Evolutionary conservation across 306 rosid species (phyloP).

Genomic region (Inga laurina): DNA sequence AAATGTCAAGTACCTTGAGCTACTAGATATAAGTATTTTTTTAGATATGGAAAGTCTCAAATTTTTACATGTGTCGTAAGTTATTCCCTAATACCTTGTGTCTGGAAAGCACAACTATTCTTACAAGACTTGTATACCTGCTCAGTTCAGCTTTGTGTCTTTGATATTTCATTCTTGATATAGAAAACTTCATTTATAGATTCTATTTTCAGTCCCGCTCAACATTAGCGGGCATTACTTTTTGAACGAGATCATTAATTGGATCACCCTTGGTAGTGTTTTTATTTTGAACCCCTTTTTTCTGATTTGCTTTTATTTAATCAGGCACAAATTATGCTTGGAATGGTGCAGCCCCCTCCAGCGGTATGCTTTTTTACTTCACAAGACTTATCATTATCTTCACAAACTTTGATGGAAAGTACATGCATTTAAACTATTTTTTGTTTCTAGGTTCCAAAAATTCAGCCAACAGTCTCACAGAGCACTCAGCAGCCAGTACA

Average conservation of each 20-base stretch:
- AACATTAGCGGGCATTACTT: not conserved
- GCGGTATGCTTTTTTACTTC: constrained; percentile 46
- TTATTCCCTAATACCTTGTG: not conserved
- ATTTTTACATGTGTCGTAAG: not conserved
- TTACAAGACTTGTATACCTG: not conserved
- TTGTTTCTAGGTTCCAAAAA: constrained; percentile 65
- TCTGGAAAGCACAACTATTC: not conserved
- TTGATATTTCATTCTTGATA: not conserved
- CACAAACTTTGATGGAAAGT: constrained; percentile 16
- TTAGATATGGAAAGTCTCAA: not conserved
- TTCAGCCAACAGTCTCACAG: constrained; percentile 64
- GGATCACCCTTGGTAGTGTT: not conserved
- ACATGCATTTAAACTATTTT: constrained; percentile 23
- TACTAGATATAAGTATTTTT: not conserved
- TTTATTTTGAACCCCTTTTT: constrained; percentile 23
- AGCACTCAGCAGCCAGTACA: constrained; percentile 61
- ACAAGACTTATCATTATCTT: not conserved
- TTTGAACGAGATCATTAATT: not conserved
- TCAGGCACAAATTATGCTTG: constrained; percentile 98
- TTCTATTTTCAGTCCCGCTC: not conserved
- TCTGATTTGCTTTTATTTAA: constrained; percentile 31
- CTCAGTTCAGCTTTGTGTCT: not conserved
- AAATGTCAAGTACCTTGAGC: not conserved
- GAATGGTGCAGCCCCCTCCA: constrained; percentile 95
- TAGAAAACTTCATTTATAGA: not conserved